Conservation (phyloP, 140 eudicot species). For the Anethum foeniculum region DNA sequence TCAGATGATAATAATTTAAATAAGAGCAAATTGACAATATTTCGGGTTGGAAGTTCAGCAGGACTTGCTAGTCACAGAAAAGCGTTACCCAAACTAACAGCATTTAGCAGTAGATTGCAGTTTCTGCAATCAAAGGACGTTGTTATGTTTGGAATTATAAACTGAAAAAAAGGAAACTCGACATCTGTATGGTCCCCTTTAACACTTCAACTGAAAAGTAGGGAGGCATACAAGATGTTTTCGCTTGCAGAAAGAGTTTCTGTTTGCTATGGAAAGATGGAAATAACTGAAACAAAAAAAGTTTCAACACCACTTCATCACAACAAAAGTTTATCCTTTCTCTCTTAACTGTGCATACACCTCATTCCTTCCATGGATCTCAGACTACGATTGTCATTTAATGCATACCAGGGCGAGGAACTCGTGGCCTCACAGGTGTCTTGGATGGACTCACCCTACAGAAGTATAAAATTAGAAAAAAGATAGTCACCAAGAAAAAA, state of each 20-base stretch:
- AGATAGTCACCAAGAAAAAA: no score
- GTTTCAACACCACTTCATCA: conserved; percentile 27
- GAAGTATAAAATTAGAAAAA: not conserved
- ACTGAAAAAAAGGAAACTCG: not conserved
- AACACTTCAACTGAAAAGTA: not conserved
- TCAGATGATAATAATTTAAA: not conserved
- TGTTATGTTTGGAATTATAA: not conserved
- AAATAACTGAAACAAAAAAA: conserved; percentile 15
- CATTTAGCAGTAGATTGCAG: not conserved
- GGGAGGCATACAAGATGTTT: conserved; percentile 4
- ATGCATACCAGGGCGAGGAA: conserved; percentile 51
- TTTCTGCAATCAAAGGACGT: not conserved
- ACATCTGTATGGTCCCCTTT: not conserved
- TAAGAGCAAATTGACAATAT: not conserved
- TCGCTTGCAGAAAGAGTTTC: not conserved
- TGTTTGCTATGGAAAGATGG: conserved; percentile 14
- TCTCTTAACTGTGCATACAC: conserved; percentile 23
- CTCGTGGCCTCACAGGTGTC: conserved; percentile 92
- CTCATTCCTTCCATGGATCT: conserved; percentile 20
- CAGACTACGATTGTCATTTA: conserved; percentile 17
- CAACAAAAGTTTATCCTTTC: conserved; percentile 17
- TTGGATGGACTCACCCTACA: conserved; percentile 97
- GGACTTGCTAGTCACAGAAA: not conserved
- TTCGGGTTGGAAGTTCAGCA: not conserved
- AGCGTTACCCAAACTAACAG: not conserved